phyloP scores from a whole-genome alignment of 1,139 yeast species.

The Hyphopichia fennica region DNA sequence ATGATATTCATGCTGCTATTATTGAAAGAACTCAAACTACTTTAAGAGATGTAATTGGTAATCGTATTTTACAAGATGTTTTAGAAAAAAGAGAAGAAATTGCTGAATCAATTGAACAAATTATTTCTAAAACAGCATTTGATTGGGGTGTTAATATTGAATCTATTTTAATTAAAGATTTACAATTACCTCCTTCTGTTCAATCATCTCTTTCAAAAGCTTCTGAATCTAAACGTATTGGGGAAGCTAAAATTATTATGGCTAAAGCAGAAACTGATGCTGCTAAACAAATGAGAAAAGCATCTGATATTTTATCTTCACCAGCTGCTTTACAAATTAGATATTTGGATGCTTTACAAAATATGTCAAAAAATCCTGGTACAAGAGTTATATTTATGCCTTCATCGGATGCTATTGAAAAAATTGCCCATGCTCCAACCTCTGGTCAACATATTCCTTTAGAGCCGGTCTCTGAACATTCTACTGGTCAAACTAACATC shows the following conservation, averaged over 20 bases:
- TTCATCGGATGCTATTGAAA: constrained; percentile 43
- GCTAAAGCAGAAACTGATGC: constrained; percentile 78
- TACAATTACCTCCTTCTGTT: constrained; percentile 56
- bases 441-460: neutral
- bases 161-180: constrained; percentile 68
- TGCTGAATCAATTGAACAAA: constrained; percentile 62
- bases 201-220: constrained; percentile 70
- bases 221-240: constrained; percentile 74
- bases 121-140: constrained; percentile 62
- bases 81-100: constrained; percentile 75
- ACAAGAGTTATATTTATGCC: constrained; percentile 79
- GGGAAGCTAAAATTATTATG: constrained; percentile 74
- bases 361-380: constrained; percentile 63
- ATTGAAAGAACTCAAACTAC: constrained; percentile 75
- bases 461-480: constrained; percentile 6
- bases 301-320: constrained; percentile 74
- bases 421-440: constrained; percentile 20
- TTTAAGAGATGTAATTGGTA: constrained; percentile 70
- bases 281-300: constrained; percentile 76
- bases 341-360: constrained; percentile 78
- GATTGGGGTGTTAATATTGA: constrained; percentile 77
- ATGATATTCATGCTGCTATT: constrained; percentile 58
- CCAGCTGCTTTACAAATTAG: constrained; percentile 81
- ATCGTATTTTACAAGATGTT: constrained; percentile 67
- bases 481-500: constrained; percentile 7